Conservation (phyloP, 2,329 filamentous ascomycete genomes). For the Claviceps maximensis region DNA sequence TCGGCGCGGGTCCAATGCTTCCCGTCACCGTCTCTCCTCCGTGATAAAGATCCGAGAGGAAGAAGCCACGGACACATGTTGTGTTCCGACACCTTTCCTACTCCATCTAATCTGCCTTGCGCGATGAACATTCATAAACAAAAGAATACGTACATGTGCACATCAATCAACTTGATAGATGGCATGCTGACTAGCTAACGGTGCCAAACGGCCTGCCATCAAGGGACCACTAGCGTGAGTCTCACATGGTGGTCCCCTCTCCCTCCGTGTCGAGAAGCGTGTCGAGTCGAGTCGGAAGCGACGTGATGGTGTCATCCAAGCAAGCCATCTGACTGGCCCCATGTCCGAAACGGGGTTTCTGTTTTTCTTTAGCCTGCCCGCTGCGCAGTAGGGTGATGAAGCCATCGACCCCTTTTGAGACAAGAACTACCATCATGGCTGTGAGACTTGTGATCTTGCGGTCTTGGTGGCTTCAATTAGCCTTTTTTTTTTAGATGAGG, state of each 20-base stretch:
- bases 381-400: neutral
- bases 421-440: neutral
- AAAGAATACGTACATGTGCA: too few species aligned
- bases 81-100: too few species aligned
- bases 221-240: neutral
- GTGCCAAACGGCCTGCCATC: neutral
- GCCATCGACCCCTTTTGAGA: neutral
- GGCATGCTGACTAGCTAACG: neutral
- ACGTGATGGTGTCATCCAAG: neutral
- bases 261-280: too few species aligned
- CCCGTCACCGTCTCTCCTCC: too few species aligned
- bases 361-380: neutral
- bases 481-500: neutral
- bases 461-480: neutral
- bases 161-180: too few species aligned
- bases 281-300: neutral
- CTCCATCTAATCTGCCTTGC: too few species aligned
- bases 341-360: neutral
- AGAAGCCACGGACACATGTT: too few species aligned
- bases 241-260: neutral
- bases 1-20: neutral
- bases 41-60: too few species aligned
- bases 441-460: neutral
- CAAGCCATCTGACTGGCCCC: neutral
- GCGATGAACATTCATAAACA: too few species aligned